phyloP scores from a whole-genome alignment of 148 eudicot species.

The Silene uniflora region DNA sequence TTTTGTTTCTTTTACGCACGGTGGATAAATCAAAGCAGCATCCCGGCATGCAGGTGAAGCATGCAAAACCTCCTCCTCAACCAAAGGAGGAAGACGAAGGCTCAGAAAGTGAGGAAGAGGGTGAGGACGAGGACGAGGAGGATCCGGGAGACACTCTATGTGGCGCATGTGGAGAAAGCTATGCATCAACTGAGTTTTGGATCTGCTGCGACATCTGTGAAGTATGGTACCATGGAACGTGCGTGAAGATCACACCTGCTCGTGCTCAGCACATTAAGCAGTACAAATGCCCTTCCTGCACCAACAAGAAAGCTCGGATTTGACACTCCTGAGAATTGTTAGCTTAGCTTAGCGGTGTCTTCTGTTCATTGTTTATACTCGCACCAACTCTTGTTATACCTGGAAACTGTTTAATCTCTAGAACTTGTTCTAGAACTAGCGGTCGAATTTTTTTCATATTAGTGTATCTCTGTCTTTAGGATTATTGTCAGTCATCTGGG shows the following conservation, averaged over 20 bases:
- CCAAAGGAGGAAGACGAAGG: slow-evolving; percentile 48
- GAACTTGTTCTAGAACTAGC: neutral
- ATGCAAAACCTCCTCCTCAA: slow-evolving; percentile 37
- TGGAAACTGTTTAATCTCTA: slow-evolving; percentile 15
- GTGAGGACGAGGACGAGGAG: slow-evolving; percentile 78
- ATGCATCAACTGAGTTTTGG: slow-evolving; percentile 82
- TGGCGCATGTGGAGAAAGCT: slow-evolving; percentile 80
- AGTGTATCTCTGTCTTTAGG: too few relatives aligned
- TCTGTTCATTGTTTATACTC: slow-evolving; percentile 20
- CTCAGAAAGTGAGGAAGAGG: slow-evolving; percentile 68
- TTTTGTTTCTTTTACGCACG: neutral
- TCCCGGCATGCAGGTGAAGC: slow-evolving; percentile 46
- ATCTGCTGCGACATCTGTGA: slow-evolving; percentile 88
- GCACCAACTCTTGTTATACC: slow-evolving; percentile 10
- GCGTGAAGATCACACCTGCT: slow-evolving; percentile 91
- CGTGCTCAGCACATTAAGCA: slow-evolving; percentile 94
- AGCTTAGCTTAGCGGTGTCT: neutral
- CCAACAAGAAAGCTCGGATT: slow-evolving; percentile 73
- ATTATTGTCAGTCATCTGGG: too few relatives aligned
- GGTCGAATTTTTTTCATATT: slow-evolving; percentile 13
- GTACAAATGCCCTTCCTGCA: slow-evolving; percentile 94
- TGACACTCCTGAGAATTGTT: slow-evolving; percentile 17
- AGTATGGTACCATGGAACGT: slow-evolving; percentile 92
- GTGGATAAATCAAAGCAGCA: slow-evolving; percentile 21
- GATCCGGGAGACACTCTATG: slow-evolving; percentile 80